Conservation (phyloP, 2,329 filamentous ascomycete species). For the Paramyrothecium sp. region DNA sequence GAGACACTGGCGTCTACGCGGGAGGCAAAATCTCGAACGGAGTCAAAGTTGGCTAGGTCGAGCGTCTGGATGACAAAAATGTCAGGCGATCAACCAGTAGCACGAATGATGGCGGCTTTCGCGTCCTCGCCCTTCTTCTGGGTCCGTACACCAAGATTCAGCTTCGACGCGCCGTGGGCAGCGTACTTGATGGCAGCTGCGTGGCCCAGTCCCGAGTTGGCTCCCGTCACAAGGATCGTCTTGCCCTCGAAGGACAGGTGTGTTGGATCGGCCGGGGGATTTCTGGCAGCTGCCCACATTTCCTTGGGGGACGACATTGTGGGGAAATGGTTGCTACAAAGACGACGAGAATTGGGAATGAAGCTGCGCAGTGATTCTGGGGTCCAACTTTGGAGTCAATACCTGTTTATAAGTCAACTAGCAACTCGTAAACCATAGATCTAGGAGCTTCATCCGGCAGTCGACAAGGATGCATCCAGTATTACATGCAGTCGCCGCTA, state of each 20-base stretch:
- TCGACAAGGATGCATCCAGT: too few species aligned
- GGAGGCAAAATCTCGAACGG: conserved; percentile 38
- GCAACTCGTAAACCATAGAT: too few species aligned
- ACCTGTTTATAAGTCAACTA: too few species aligned
- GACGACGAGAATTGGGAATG: neutral
- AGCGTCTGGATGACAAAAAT: conserved; percentile 34
- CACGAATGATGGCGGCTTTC: conserved; percentile 33
- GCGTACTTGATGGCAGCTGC: conserved; percentile 47
- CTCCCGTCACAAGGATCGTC: conserved; percentile 46
- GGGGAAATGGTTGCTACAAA: neutral
- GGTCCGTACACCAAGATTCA: conserved; percentile 46
- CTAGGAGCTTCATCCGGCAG: too few species aligned
- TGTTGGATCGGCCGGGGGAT: neutral
- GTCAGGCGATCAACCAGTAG: conserved; percentile 21
- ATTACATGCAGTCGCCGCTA: too few species aligned
- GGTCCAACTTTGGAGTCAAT: too few species aligned
- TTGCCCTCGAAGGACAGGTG: conserved; percentile 20
- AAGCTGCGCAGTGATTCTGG: neutral
- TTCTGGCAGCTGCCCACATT: neutral
- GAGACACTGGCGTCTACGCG: conserved; percentile 31
- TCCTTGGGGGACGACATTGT: neutral
- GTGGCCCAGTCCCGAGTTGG: conserved; percentile 48
- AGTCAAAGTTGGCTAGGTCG: conserved; percentile 43
- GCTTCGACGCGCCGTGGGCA: conserved; percentile 33
- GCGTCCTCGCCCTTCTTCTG: conserved; percentile 37